Conservation (phyloP, 768 basidiomycete genomes). For the Termitomyces sp. region DNA sequence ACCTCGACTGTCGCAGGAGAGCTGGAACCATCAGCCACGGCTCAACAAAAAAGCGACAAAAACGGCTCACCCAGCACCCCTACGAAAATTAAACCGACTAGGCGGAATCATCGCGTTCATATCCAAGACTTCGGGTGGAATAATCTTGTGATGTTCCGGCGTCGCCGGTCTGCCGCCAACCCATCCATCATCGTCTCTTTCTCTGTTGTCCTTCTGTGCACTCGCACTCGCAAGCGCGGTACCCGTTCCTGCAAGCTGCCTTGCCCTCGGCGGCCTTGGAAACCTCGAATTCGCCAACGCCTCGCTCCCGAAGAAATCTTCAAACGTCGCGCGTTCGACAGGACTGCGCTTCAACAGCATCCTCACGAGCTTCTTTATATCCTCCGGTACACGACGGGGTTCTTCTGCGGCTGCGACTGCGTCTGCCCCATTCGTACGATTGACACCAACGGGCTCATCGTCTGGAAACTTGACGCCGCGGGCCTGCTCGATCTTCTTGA, state of each 20-base stretch:
- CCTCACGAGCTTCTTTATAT: conserved; percentile 87
- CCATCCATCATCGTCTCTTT: too few species aligned
- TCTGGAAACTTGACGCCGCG: conserved; percentile 94
- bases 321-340: conserved; percentile 79
- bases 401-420: too few species aligned
- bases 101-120: neutral
- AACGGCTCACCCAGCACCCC: too few species aligned
- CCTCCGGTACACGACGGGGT: conserved; percentile 47
- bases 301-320: conserved; percentile 84
- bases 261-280: too few species aligned
- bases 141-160: neutral
- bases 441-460: conserved; percentile 56
- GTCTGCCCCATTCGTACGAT: conserved; percentile 2
- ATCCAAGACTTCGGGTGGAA: neutral
- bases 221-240: too few species aligned
- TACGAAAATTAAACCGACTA: too few species aligned
- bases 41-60: too few species aligned
- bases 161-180: neutral
- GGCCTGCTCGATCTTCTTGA: conserved; percentile 89
- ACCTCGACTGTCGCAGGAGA: neutral
- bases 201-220: too few species aligned
- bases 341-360: conserved; percentile 81
- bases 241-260: too few species aligned
- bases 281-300: conserved; percentile 78
- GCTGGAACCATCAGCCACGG: too few species aligned